Base-by-base conservation (phyloP, 192 early-diverging fungal genomes). In the Coemansia javaensis region DNA sequence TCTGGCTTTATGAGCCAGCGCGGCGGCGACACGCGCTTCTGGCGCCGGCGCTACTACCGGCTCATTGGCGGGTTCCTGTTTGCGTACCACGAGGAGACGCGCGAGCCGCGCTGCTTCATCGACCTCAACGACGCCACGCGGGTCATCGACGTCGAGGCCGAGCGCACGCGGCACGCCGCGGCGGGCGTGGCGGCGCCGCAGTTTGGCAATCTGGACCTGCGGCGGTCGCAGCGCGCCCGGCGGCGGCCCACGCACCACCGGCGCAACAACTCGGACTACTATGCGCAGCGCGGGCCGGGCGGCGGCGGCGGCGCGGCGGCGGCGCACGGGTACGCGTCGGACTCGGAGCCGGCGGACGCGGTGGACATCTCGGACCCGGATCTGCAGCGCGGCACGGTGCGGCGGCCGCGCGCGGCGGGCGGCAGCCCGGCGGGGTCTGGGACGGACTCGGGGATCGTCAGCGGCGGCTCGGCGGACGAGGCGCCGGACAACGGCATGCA, bases 1-100 rank as follows among this genome's bases (percentile, higher is more conserved):
- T 66, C 66, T 6, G 77, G 77, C 13, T 78, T 54, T 27, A 65
- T 78, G 54, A 66, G 71, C 66, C 72, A 75, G 66, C 54, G 77
- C 5, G 77, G 77, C 39, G 66, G 72, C 32, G 77, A 74, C n/a
- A 70, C 62, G 24, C 58, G 66, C 10, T 78, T 78, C 59, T 78
- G 77, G 77, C 77, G 77, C 1, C 70, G 77, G 10, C 66, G 77
- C 21, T 75, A 75, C 43, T 78, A 75, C 40, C 47, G 66, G 21
- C 66, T 74, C 15, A 67, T 71, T 13, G 77, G 77, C 40, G 65
- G 71, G 1, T 75, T 70, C 39, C 45, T 78, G 40, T 64, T 78
- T 48, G 77, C 77, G 0, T 78, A 70, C 59, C 77, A 78, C 20
- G 77, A 78, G 56, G 66, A 69, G 25, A 57, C 70, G 30, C 56